Evolutionary conservation across 2,329 filamentous ascomycete genomes (phyloP), one percentile per base, ranked within the genome.

Genomic region (Bisporella sp.): DNA sequence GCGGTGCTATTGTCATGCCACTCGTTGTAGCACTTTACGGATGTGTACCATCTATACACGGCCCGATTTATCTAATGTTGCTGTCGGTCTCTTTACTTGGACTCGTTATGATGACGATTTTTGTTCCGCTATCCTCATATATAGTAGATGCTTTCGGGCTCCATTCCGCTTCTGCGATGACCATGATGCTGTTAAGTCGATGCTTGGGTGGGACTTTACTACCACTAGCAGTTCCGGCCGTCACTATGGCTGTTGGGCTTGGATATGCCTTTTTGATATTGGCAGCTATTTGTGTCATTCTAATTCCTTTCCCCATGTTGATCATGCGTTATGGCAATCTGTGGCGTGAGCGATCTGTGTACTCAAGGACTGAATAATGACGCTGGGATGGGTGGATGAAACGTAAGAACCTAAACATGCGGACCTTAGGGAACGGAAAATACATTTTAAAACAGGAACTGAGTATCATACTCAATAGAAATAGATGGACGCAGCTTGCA

Each of bases 21-120:
- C 64, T 81, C 9, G 71, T 75, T 1, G 66, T 82, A 0, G 71
- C 79, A 51, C 70, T 76, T 58, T 82, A 81, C 57, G 79, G 79
- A 31, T 82, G 78, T 78, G 47, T 67, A 67, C 49, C 64, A 68
- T n/a, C 66, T 67, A 2, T 50, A 4, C 72, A 75, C 55, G 82
- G 76, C 75, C 74, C 81, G 30, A 69, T 60, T 21, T 75, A 11
- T 71, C 72, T 5, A 72, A 79, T 56, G 13, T 64, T 82, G 0
- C 31, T 72, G 0, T 62, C 69, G 0, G 68, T 77, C 0, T 69
- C 61, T 3, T n/a, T 74, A 1, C 62, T 78, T 5, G 78, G 78
- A 8, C 61, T 68, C 21, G 70, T 79, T 30, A 75, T 78, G 5
- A 73, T 75, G 3, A 59, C 66, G 0, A 69, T 76, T 21, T 72